phyloP scores from a whole-genome alignment of 2,329 filamentous ascomycete genomes.

The Aspergillaceae sp. region DNA sequence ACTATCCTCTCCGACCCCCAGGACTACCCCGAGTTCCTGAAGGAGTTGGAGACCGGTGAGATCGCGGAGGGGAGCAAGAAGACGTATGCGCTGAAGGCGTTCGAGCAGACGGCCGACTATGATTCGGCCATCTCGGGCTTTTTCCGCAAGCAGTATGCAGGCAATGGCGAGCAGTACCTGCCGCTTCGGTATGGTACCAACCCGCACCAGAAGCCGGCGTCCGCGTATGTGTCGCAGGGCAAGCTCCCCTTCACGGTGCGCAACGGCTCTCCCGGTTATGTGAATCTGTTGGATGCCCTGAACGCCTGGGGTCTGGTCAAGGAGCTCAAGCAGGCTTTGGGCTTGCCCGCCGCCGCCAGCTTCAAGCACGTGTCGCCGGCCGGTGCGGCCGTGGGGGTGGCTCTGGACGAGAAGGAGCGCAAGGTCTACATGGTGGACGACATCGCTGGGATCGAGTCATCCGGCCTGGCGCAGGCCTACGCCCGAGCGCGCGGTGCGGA shows the following conservation, averaged over 20 bases:
- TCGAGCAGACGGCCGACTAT: conserved; percentile 96
- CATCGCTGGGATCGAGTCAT: conserved; percentile 78
- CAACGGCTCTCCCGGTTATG: conserved; percentile 82
- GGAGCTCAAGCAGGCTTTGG: conserved; percentile 83
- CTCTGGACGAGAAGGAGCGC: conserved; percentile 76
- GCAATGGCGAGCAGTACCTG: conserved; percentile 71
- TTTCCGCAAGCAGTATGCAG: conserved; percentile 95
- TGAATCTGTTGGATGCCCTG: conserved; percentile 91
- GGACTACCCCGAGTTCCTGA: conserved; percentile 90
- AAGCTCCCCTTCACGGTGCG: conserved; percentile 92
- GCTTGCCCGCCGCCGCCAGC: conserved; percentile 82
- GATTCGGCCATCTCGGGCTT: conserved; percentile 90
- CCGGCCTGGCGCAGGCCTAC: conserved; percentile 84
- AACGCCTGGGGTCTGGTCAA: conserved; percentile 97
- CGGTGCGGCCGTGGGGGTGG: conserved; percentile 86
- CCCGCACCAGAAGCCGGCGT: conserved; percentile 94
- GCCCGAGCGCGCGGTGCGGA: conserved; percentile 91
- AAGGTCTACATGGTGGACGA: conserved; percentile 99
- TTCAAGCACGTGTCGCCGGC: conserved; percentile 99
- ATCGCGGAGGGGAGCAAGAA: conserved; percentile 79
- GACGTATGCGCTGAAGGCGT: conserved; percentile 89
- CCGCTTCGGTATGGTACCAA: conserved; percentile 91
- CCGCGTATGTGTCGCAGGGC: conserved; percentile 65
- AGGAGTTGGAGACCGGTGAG: conserved; percentile 77
- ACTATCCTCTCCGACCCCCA: conserved; percentile 90